phyloP scores from a whole-genome alignment of 352 stramenopile genomes.

The Phytophthora pisi region DNA sequence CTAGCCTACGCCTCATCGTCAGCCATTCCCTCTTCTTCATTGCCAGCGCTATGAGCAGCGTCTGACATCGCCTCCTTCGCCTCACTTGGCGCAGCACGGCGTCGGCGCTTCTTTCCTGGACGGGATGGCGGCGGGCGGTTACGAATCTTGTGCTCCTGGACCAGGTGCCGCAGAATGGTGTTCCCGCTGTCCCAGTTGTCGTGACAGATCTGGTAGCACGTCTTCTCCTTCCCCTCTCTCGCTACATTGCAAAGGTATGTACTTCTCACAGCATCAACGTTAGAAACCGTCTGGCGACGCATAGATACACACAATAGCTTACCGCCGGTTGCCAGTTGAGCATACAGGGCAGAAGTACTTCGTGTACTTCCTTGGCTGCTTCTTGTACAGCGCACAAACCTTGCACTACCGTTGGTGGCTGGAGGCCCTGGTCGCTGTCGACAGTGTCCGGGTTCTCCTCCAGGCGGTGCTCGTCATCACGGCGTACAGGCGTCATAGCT shows the following conservation, averaged over 20 bases:
- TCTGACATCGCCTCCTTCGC: not conserved
- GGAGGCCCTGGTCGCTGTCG: not conserved
- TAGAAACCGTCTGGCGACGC: not conserved
- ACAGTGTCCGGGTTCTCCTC: not conserved
- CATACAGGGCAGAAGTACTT: not conserved
- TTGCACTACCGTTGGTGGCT: not conserved
- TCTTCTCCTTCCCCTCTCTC: not conserved
- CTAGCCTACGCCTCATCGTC: not conserved
- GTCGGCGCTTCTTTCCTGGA: constrained; percentile 17
- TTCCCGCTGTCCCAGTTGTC: constrained; percentile 14
- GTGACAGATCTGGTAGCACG: constrained; percentile 16
- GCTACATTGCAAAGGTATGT: constrained; percentile 19
- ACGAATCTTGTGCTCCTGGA: constrained; percentile 3
- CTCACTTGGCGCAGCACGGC: not conserved
- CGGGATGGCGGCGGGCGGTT: not conserved
- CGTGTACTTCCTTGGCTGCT: not conserved
- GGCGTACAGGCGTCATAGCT: no score
- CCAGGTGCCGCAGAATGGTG: not conserved
- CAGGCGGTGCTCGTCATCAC: not conserved
- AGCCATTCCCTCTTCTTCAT: not conserved
- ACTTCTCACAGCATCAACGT: not conserved
- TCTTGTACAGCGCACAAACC: not conserved
- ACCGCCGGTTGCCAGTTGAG: not conserved
- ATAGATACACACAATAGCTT: not conserved
- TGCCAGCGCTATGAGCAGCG: not conserved